A percentile compares a stretch with the other conserved stretches of the same genome.
Evolutionary conservation across 2,329 filamentous ascomycete species (phyloP).

Genomic region (Paecilomyces sp.): DNA sequence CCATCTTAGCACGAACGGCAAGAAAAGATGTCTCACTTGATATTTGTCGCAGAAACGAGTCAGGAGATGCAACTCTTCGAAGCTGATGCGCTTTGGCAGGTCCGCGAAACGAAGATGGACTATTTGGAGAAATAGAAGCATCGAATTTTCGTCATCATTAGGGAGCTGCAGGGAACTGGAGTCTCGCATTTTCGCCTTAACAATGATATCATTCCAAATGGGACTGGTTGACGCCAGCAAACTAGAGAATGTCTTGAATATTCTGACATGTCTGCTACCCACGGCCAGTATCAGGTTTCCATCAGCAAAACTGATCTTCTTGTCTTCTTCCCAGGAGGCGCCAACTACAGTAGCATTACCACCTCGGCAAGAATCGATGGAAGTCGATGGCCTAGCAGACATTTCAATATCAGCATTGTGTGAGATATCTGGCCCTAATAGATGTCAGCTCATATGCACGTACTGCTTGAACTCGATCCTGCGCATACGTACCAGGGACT

Average conservation of each 20-base stretch:
- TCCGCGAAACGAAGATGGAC: neutral
- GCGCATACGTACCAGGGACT: neutral
- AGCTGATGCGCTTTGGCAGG: neutral
- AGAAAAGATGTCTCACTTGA: neutral
- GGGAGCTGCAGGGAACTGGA: neutral
- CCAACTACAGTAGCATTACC: neutral
- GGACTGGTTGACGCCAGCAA: neutral
- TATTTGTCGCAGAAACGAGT: neutral
- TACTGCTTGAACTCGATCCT: neutral
- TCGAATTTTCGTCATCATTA: neutral
- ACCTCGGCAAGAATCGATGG: neutral
- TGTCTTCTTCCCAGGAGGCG: neutral
- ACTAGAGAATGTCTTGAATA: neutral
- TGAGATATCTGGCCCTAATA: neutral
- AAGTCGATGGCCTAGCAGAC: neutral
- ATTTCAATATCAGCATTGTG: neutral
- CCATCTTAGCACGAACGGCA: neutral
- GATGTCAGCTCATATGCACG: neutral
- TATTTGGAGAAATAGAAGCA: neutral
- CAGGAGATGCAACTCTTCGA: neutral
- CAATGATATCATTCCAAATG: neutral
- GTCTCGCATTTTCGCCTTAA: neutral
- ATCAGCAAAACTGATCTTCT: neutral
- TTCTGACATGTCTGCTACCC: neutral
- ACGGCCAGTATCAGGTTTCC: neutral